Conservation (phyloP, 768 basidiomycete species). For the Boletus tylopilopsis region DNA sequence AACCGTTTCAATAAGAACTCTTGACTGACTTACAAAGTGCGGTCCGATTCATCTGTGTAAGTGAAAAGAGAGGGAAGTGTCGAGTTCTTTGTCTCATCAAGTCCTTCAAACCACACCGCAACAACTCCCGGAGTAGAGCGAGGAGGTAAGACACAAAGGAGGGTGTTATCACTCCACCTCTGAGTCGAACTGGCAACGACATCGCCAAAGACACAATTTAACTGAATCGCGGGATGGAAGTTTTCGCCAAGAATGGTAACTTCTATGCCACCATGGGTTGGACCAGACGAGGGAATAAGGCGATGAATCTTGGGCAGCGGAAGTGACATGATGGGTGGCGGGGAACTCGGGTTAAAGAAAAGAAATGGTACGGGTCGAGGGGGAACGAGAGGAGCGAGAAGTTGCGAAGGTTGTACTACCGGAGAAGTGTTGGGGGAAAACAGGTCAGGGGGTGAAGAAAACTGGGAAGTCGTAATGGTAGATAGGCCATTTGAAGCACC, state of each 20-base stretch:
- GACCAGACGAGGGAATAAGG: slow-evolving; percentile 79
- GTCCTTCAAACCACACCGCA: slow-evolving; percentile 82
- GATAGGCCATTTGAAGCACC: slow-evolving; percentile 13
- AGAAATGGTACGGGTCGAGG: slow-evolving; percentile 53
- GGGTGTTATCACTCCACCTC: slow-evolving; percentile 88
- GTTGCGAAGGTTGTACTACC: slow-evolving; percentile 17
- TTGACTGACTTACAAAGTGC: slow-evolving; percentile 64
- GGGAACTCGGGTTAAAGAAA: slow-evolving; percentile 54
- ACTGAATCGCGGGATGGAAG: slow-evolving; percentile 70
- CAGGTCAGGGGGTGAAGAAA: slow-evolving; percentile 17
- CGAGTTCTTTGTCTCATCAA: slow-evolving; percentile 56
- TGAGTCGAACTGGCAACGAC: slow-evolving; percentile 78
- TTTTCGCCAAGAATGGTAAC: slow-evolving; percentile 91
- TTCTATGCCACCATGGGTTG: slow-evolving; percentile 90
- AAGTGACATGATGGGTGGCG: slow-evolving; percentile 43
- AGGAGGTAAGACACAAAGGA: slow-evolving; percentile 90
- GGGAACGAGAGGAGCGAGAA: slow-evolving; percentile 19
- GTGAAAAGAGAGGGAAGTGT: slow-evolving; percentile 68
- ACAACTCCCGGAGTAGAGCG: slow-evolving; percentile 79
- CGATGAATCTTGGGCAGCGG: slow-evolving; percentile 77
- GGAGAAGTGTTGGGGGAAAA: slow-evolving; percentile 16
- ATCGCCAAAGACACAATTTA: slow-evolving; percentile 85
- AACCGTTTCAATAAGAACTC: slow-evolving; percentile 4
- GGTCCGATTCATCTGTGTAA: slow-evolving; percentile 87
- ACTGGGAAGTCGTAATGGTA: slow-evolving; percentile 12